Evolutionary conservation across 345 rosid species (phyloP).

Genomic region (Clarkia xantiana): DNA sequence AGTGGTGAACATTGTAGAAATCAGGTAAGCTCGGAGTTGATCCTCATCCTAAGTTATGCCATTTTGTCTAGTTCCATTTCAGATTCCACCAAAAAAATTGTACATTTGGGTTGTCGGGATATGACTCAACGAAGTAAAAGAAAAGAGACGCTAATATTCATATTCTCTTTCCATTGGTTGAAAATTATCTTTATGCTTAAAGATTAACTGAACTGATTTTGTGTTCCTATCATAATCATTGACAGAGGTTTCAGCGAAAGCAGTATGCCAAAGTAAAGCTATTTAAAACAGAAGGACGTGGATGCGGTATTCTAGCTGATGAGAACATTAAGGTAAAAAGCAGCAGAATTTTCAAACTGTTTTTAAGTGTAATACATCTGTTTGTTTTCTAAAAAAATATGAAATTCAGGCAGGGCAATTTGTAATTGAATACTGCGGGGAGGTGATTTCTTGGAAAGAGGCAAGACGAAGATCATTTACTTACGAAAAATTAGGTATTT

Average conservation of each 20-base stretch:
- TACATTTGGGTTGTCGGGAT: no score
- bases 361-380: not conserved
- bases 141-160: no score
- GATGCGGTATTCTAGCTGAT: slow-evolving; percentile 80
- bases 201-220: no score
- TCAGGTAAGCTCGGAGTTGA: slow-evolving; percentile 32
- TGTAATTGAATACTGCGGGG: slow-evolving; percentile 93
- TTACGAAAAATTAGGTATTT: slow-evolving; percentile 56
- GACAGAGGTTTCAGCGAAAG: slow-evolving; percentile 72
- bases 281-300: slow-evolving; percentile 68
- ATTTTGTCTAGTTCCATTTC: no score
- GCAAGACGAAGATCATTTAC: slow-evolving; percentile 73
- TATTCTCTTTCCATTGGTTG: no score
- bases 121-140: no score
- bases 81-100: no score
- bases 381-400: not conserved
- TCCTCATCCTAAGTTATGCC: not conserved
- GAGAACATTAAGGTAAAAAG: slow-evolving; percentile 62
- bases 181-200: no score
- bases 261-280: slow-evolving; percentile 68
- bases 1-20: slow-evolving; percentile 64
- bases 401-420: slow-evolving; percentile 62
- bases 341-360: not conserved
- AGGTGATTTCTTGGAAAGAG: slow-evolving; percentile 91
- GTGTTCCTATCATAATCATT: slow-evolving; percentile 7